phyloP scores from a whole-genome alignment of 1,284 basidiomycete species.

The Exobasidium cylindrosporum region DNA sequence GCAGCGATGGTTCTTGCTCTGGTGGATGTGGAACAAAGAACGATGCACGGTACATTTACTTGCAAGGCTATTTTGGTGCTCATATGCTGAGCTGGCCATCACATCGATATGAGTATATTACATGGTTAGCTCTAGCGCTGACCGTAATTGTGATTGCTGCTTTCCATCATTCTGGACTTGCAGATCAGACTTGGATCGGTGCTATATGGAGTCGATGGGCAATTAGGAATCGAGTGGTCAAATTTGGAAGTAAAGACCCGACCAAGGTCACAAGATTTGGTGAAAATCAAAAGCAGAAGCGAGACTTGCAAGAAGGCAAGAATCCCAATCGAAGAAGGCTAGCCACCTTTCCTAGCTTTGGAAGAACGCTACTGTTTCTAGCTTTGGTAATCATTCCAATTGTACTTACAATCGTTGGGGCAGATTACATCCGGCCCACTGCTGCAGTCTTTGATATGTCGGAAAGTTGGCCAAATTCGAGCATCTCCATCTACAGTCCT shows the following conservation, averaged over 20 bases:
- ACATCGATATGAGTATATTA: constrained; percentile 57
- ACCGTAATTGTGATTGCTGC: constrained; percentile 47
- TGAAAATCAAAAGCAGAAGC: not conserved
- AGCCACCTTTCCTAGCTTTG: constrained; percentile 38
- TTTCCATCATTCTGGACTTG: constrained; percentile 48
- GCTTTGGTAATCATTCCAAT: constrained; percentile 41
- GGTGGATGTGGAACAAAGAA: constrained; percentile 33
- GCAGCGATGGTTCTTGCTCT: constrained; percentile 20
- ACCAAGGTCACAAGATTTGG: not conserved
- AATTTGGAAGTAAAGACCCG: constrained; percentile 14
- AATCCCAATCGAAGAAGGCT: constrained; percentile 14
- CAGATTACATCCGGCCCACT: constrained; percentile 70
- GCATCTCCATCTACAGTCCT: constrained; percentile 17
- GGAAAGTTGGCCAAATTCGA: constrained; percentile 28
- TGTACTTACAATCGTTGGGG: constrained; percentile 61
- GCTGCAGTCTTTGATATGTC: constrained; percentile 51
- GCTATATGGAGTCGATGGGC: constrained; percentile 47
- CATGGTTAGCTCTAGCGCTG: constrained; percentile 54
- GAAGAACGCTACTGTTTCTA: constrained; percentile 37
- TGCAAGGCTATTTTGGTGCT: constrained; percentile 53
- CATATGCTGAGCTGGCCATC: constrained; percentile 56
- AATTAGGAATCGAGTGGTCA: constrained; percentile 23
- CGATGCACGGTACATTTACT: constrained; percentile 35
- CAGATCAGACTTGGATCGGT: constrained; percentile 41
- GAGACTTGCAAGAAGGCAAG: not conserved